Conservation (phyloP, 257 asterid species). For the Capsicum rhomboideum region DNA sequence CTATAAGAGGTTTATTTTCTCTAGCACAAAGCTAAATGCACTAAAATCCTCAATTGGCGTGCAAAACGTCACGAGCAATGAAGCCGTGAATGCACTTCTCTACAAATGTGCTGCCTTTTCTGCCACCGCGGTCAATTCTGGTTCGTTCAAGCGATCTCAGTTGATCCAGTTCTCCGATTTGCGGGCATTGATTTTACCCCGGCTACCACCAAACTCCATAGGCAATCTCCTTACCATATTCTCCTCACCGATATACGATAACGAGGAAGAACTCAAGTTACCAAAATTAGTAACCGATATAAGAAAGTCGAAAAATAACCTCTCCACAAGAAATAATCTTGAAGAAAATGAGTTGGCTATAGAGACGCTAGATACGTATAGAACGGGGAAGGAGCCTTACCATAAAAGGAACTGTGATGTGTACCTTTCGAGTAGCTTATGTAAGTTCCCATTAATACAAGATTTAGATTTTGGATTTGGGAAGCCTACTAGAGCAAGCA, state of each 20-base stretch:
- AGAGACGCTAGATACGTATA: not conserved
- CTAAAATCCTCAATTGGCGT: not conserved
- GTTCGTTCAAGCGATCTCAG: not conserved
- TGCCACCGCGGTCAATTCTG: not conserved
- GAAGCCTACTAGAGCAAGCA: not conserved
- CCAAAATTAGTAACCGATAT: not conserved
- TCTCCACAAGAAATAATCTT: not conserved
- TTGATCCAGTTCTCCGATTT: not conserved
- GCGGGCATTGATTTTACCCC: not conserved
- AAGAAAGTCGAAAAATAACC: not conserved
- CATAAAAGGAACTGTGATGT: not conserved
- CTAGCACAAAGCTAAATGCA: not conserved
- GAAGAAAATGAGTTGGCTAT: not conserved
- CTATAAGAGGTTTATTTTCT: not conserved
- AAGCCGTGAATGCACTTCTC: not conserved
- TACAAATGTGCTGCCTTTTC: not conserved
- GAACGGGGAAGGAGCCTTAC: not conserved
- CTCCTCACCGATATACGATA: not conserved
- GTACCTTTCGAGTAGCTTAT: not conserved
- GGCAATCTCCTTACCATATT: not conserved
- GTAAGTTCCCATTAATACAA: not conserved
- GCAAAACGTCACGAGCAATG: not conserved
- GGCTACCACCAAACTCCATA: not conserved
- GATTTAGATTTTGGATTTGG: conserved; percentile 3
- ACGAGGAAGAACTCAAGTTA: not conserved